Evolutionary conservation across 164 flowering plant genomes (phyloP), one percentile per base, ranked within the genome.

Genomic region (Chimonanthus salicifolius): DNA sequence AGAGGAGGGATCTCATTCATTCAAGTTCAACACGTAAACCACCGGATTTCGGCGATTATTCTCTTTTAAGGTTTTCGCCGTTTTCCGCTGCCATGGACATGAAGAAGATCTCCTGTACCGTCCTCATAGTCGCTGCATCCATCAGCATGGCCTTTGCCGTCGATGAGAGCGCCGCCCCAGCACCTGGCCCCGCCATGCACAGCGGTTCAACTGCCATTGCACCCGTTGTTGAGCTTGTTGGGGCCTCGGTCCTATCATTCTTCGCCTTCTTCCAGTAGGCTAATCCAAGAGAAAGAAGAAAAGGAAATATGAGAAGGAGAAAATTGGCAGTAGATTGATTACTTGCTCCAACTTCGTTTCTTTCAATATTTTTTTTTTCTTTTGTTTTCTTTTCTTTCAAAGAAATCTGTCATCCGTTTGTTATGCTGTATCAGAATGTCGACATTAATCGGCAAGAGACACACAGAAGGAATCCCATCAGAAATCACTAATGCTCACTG

Each of bases 211-310:
- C 76, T 54, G 63, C 64, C 0, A 58, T 64, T 33, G 69, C 77
- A 64, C 84, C 84, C 3, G 80, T 63, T 4, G 48, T 81, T 4
- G 83, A 81, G 2, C 47, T 85, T 44, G 70, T 85, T 2, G 84
- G 84, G 2, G 84, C 84, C 48, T 81, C 86, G 1, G 58, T 83
- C 20, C 18, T 82, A 60, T 83, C 88, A 13, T 78, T 83, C 75
- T 67, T 83, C 3, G 82, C 87, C 58, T 70, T 75, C 45, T 85
- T 82, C 66, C 49, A 76, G 71, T 69, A 76, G 20, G 76, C 74
- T 65, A 10, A 44, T 50, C 58, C 67, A 68, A 50, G n/a, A 60
- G 9, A 11, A 65, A 7, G n/a, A 46, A 43, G 46, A 68, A 49
- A 3, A 49, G 10, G 21, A 13, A 13, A 6, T 54, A 54, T 54